Conservation (phyloP, 495 filamentous ascomycete species). For the Annulohypoxylon stygium region DNA sequence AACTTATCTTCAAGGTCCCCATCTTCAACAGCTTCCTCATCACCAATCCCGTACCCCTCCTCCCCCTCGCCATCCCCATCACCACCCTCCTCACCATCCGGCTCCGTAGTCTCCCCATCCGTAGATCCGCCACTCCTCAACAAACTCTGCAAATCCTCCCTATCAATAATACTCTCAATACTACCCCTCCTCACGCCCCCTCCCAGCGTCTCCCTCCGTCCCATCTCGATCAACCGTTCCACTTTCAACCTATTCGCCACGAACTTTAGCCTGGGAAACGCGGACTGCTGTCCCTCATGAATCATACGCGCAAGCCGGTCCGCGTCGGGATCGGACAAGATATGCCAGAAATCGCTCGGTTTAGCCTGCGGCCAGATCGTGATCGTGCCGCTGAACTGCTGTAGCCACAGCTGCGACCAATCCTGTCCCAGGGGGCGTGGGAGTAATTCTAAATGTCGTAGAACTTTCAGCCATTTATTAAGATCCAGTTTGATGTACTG, state of each 20-base stretch:
- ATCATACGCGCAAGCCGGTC: conserved; percentile 87
- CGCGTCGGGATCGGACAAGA: conserved; percentile 83
- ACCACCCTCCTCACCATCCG: conserved; percentile 16
- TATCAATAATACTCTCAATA: conserved; percentile 61
- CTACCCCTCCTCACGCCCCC: conserved; percentile 54
- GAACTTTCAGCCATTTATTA: conserved; percentile 95
- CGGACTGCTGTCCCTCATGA: conserved; percentile 83
- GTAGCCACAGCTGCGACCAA: conserved; percentile 95
- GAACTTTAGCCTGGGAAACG: conserved; percentile 92
- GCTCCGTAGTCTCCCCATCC: conserved; percentile 50
- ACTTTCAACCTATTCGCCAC: conserved; percentile 86
- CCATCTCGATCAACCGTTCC: conserved; percentile 82
- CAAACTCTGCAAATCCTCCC: conserved; percentile 57
- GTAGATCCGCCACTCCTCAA: conserved; percentile 42
- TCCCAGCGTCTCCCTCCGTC: conserved; percentile 68
- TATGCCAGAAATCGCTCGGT: conserved; percentile 82
- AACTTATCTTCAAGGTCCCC: conserved; percentile 25
- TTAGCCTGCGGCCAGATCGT: conserved; percentile 92
- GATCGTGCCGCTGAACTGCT: conserved; percentile 92
- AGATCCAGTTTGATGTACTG: conserved; percentile 96
- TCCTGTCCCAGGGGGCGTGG: conserved; percentile 94
- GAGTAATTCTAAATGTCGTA: conserved; percentile 90
- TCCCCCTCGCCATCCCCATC: conserved; percentile 1
- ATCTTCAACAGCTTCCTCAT: conserved; percentile 37
- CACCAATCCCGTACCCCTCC: conserved; percentile 11